These are phyloP conservation scores for Lactarius indigo DNA, from an alignment of 768 basidiomycete species.

Conservation along the genomic window DNA sequence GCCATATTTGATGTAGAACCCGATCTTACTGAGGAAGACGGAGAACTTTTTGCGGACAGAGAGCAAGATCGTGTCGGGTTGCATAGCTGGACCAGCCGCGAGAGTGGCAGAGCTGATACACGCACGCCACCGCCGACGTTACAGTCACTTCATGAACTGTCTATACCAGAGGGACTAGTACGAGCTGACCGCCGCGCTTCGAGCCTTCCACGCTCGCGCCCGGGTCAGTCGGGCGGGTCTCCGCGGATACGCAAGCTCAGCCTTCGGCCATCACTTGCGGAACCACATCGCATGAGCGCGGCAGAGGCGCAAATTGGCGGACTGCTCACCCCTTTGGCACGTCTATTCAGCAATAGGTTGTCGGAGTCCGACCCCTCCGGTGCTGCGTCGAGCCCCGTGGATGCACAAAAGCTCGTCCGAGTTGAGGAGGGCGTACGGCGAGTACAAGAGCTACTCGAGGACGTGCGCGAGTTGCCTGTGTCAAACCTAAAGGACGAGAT, in stretches of 20 bases:
- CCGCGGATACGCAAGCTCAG: slow-evolving; percentile 29
- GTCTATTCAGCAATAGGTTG: slow-evolving; percentile 39
- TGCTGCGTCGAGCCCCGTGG: slow-evolving; percentile 24
- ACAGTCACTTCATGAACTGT: not conserved
- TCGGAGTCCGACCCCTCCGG: slow-evolving; percentile 12
- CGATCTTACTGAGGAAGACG: slow-evolving; percentile 33
- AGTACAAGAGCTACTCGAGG: slow-evolving; percentile 61
- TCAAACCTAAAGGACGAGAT: slow-evolving; percentile 71
- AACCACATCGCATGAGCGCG: slow-evolving; percentile 24
- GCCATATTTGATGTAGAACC: slow-evolving; percentile 76
- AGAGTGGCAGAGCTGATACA: slow-evolving; percentile 6
- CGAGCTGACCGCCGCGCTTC: slow-evolving; percentile 17
- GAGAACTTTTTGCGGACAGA: slow-evolving; percentile 46
- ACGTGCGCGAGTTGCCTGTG: slow-evolving; percentile 60
- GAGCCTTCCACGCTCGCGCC: slow-evolving; percentile 29
- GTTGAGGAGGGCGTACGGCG: slow-evolving; percentile 47
- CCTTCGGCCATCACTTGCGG: slow-evolving; percentile 28
- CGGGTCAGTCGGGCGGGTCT: slow-evolving; percentile 25
- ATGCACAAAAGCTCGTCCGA: slow-evolving; percentile 30
- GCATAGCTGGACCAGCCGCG: slow-evolving; percentile 25
- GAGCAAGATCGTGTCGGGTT: slow-evolving; percentile 36
- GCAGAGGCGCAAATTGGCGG: slow-evolving; percentile 30
- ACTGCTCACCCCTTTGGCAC: slow-evolving; percentile 47
- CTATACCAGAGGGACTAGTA: slow-evolving; percentile 10
- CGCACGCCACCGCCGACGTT: slow-evolving; percentile 1